phyloP scores from a whole-genome alignment of 2,329 filamentous ascomycete species.

The Sporothrix variecibatus region DNA sequence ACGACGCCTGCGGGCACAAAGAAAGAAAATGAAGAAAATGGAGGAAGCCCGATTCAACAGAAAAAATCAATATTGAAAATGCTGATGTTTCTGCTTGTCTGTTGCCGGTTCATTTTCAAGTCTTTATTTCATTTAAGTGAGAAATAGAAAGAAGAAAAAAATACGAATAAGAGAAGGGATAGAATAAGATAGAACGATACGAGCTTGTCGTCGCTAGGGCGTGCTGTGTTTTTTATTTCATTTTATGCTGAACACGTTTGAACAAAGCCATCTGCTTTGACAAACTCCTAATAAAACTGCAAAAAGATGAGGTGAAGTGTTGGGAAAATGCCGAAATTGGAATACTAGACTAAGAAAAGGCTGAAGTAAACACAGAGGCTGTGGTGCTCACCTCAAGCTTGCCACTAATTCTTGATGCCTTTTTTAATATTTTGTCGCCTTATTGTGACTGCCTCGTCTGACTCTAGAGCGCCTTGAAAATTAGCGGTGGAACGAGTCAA shows the following conservation, averaged over 20 bases:
- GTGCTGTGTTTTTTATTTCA: too few relatives aligned
- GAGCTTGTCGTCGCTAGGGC: too few relatives aligned
- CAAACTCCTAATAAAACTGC: not conserved
- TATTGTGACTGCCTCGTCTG: not conserved
- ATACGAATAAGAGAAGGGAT: too few relatives aligned
- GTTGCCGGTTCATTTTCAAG: too few relatives aligned
- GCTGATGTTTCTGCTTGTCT: too few relatives aligned
- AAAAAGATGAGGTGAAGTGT: not conserved
- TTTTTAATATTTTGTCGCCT: not conserved
- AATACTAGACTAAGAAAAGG: not conserved
- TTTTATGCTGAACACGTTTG: too few relatives aligned
- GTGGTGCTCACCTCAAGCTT: not conserved
- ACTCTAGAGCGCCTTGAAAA: not conserved
- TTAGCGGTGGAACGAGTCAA: not conserved
- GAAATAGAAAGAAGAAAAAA: too few relatives aligned
- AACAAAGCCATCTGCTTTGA: not conserved
- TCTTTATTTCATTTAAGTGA: too few relatives aligned
- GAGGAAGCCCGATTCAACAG: not conserved
- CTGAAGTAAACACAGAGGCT: not conserved
- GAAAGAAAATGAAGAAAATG: not conserved
- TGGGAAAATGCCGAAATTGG: not conserved
- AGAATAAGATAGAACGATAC: too few relatives aligned
- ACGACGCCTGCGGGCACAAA: not conserved
- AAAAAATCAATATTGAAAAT: not conserved
- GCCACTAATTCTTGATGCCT: not conserved